Evolutionary conservation across 805 yeast genomes (phyloP), one percentile per base, ranked within the genome.

Genomic region (Lachancea dasiensis): DNA sequence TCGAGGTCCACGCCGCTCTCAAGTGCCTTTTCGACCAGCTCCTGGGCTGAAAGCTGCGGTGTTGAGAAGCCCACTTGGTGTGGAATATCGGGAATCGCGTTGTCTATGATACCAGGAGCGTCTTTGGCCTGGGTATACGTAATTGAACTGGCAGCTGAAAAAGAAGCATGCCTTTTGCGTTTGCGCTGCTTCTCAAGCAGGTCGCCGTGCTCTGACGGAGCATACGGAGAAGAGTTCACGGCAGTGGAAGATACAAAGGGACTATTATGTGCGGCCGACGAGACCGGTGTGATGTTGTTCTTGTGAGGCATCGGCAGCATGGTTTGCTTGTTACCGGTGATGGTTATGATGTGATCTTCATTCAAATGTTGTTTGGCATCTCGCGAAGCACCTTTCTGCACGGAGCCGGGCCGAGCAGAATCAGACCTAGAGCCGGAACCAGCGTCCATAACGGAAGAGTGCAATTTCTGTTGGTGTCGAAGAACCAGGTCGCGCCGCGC

Each of bases 391-490:
- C n/a, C n/a, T n/a, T n/a, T n/a, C 58, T 27, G 13, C n/a, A 31
- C 31, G 4, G 25, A n/a, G 21, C 9, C 16, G 10, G 6, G 17
- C 7, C 25, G 17, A 11, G 9, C 15, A 18, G 20, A 8, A 7
- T 14, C 33, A 3, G 34, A 14, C 10, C 15, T 16, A 16, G 27
- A 11, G 6, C 21, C 36, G 3, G 31, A 13, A 18, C 56, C 61
- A 27, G 39, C 41, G 72, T 79, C 48, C 58, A 67, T 33, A 58
- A 69, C 32, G 6, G 65, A 51, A 1, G 82, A 63, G 53, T 92
- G 98, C 24, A 92, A 73, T 56, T 92, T 92, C 63, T 87, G 97
- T 64, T 86, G 95, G 66, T 92, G 98, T 43, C 98, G 73, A 38
- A 92, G 70, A 20, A 92, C 86, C 55, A 83, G 69, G 57, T 83